Evolutionary conservation across 305 asterid species (phyloP).

Genomic region (Galium porrigens): DNA sequence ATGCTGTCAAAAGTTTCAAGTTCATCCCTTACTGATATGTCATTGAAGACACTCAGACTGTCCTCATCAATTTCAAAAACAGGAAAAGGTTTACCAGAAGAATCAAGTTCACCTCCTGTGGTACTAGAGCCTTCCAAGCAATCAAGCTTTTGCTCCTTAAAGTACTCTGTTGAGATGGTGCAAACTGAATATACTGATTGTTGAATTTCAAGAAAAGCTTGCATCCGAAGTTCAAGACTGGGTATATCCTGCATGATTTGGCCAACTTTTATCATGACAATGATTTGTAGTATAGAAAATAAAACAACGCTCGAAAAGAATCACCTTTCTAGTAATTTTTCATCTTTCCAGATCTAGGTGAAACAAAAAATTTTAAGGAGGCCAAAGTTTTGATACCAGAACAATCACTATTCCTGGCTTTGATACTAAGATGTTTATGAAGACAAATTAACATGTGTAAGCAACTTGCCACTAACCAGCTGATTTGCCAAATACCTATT

Average conservation of each 20-base stretch:
- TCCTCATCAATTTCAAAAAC: constrained; percentile 56
- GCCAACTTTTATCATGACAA: neutral
- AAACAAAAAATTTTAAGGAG: neutral
- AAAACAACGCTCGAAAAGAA: neutral
- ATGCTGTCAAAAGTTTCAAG: constrained; percentile 32
- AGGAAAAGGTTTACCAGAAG: constrained; percentile 33
- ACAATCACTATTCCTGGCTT: neutral
- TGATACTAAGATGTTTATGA: neutral
- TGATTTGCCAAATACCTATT: neutral
- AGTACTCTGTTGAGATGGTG: constrained; percentile 26
- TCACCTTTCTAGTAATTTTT: neutral
- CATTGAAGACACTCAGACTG: constrained; percentile 30
- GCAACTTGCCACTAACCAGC: neutral
- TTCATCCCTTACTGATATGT: constrained; percentile 27
- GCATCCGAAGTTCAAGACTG: constrained; percentile 31
- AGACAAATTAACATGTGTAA: neutral
- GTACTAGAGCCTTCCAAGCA: constrained; percentile 39
- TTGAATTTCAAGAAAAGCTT: constrained; percentile 37
- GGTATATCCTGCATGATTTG: constrained; percentile 45
- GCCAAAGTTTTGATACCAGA: neutral
- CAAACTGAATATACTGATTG: constrained; percentile 36
- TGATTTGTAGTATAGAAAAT: neutral
- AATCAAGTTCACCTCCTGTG: constrained; percentile 25
- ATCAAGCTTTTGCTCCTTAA: constrained; percentile 34
- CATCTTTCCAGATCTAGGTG: neutral